Conservation (phyloP, 768 basidiomycete species). For the Boletellus ananiceps region DNA sequence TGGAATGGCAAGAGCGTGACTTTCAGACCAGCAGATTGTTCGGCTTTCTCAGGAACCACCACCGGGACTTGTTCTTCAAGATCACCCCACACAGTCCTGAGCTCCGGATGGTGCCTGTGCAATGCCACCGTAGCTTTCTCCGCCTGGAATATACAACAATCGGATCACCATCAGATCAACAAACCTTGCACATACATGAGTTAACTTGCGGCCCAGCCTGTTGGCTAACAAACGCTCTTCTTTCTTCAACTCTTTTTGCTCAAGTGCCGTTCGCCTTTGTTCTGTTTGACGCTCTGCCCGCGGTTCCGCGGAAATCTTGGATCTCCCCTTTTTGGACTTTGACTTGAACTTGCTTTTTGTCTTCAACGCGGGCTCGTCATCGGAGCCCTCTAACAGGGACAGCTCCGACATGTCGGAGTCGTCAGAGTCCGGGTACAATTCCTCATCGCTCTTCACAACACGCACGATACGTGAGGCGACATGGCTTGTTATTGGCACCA, state of each 20-base stretch:
- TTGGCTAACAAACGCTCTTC: constrained; percentile 49
- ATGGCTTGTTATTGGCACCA: constrained; percentile 38
- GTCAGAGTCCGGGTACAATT: constrained; percentile 1
- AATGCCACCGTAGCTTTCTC: constrained; percentile 66
- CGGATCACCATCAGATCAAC: constrained; percentile 4
- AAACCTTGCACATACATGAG: constrained; percentile 45
- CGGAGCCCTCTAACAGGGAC: constrained; percentile 9
- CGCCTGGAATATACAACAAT: constrained; percentile 43
- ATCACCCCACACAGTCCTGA: constrained; percentile 85
- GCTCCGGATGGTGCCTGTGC: constrained; percentile 70
- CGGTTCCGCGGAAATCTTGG: neutral
- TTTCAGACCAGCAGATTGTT: constrained; percentile 81
- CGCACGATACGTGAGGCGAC: constrained; percentile 31
- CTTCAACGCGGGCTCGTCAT: constrained; percentile 22
- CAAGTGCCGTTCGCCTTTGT: constrained; percentile 15
- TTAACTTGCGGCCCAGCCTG: constrained; percentile 70
- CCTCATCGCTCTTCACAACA: constrained; percentile 11
- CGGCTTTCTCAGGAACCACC: constrained; percentile 61
- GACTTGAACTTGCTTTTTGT: constrained; percentile 32
- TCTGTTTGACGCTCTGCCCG: constrained; percentile 9
- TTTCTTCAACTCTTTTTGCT: constrained; percentile 31
- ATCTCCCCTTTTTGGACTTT: constrained; percentile 19
- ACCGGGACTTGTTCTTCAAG: constrained; percentile 59
- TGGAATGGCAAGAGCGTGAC: constrained; percentile 91
- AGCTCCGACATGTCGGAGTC: constrained; percentile 6